Percentiles rank a stretch among this genome's conserved stretches.
Conservation (phyloP, 441 rosid genomes). For the Syzygium syzygioides region DNA sequence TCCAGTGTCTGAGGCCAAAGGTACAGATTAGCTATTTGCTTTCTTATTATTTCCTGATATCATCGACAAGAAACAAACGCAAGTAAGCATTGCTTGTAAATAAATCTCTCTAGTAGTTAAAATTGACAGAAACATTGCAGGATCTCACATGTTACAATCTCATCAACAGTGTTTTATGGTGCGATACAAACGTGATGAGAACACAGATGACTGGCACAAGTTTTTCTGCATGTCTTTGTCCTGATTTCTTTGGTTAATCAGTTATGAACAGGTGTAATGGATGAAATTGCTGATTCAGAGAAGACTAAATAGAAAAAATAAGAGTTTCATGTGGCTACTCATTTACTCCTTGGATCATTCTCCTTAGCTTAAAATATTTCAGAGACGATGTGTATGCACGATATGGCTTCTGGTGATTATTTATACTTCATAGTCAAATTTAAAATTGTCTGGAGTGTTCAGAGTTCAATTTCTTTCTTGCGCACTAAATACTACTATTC, state of each 20-base stretch:
- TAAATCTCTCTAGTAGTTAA: too few relatives aligned
- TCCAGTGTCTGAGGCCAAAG: slow-evolving; percentile 18
- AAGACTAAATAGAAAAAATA: background rate
- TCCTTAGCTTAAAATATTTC: background rate
- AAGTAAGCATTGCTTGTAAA: background rate
- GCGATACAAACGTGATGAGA: background rate
- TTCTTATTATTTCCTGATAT: slow-evolving; percentile 11
- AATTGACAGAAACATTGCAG: background rate
- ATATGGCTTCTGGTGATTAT: background rate
- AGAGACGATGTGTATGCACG: background rate
- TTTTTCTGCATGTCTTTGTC: background rate
- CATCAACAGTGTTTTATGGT: background rate
- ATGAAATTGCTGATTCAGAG: background rate
- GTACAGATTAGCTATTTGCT: slow-evolving; percentile 12
- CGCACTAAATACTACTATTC: background rate
- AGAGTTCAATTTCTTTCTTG: background rate
- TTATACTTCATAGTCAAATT: background rate
- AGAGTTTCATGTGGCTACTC: background rate
- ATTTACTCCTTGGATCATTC: background rate
- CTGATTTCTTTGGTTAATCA: background rate
- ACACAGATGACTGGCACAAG: background rate
- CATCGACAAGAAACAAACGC: background rate
- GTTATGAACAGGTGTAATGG: background rate
- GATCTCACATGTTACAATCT: background rate
- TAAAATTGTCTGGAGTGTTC: background rate